Conservation (phyloP, 495 filamentous ascomycete species). For the Xylaria scruposa region DNA sequence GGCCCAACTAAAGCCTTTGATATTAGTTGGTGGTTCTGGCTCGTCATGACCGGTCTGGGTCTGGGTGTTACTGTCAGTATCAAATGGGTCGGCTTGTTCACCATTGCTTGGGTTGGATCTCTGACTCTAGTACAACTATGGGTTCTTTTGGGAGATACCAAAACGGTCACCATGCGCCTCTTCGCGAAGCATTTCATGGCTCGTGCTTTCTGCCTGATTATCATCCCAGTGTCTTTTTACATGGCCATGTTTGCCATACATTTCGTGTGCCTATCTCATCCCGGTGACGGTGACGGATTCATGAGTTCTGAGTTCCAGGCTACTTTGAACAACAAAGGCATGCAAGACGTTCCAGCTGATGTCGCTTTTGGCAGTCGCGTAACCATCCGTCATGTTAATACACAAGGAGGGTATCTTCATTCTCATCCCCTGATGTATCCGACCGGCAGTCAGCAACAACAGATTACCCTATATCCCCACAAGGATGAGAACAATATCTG, state of each 20-base stretch:
- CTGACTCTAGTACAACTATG: slow-evolving; percentile 92
- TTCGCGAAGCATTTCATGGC: slow-evolving; percentile 97
- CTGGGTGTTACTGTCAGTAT: slow-evolving; percentile 93
- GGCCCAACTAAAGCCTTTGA: slow-evolving; percentile 86
- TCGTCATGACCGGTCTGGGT: slow-evolving; percentile 81
- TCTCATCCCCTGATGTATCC: slow-evolving; percentile 98
- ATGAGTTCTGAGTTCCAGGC: slow-evolving; percentile 99
- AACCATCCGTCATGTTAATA: slow-evolving; percentile 89
- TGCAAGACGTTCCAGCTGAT: slow-evolving; percentile 94
- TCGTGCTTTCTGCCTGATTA: slow-evolving; percentile 87
- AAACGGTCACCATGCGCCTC: slow-evolving; percentile 79
- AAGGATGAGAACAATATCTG: slow-evolving; percentile 99
- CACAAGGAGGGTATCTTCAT: slow-evolving; percentile 96
- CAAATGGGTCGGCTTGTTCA: slow-evolving; percentile 99
- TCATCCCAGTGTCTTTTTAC: slow-evolving; percentile 90
- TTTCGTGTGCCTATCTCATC: slow-evolving; percentile 90
- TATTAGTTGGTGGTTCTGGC: slow-evolving; percentile 97
- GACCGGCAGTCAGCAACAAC: slow-evolving; percentile 95
- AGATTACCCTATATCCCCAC: slow-evolving; percentile 97
- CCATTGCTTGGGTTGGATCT: slow-evolving; percentile 95
- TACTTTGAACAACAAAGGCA: slow-evolving; percentile 92
- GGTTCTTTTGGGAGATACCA: slow-evolving; percentile 88
- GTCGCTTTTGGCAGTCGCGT: slow-evolving; percentile 87
- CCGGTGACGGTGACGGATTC: slow-evolving; percentile 97
- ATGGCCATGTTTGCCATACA: slow-evolving; percentile 96